Base-by-base conservation (phyloP, 805 yeast genomes). In the Metschnikowia aberdeeniae region DNA sequence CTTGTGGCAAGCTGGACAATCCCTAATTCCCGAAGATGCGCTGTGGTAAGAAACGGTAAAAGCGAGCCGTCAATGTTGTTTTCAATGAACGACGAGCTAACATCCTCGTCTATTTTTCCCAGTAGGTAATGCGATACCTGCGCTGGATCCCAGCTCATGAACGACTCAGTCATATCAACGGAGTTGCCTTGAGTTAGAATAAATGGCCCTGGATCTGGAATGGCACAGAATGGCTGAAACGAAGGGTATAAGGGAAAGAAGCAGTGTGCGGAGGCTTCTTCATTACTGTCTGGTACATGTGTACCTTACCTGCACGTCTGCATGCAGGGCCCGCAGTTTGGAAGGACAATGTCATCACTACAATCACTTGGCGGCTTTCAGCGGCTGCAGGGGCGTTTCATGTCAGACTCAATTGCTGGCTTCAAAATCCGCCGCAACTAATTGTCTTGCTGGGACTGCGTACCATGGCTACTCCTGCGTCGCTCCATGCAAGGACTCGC, bases 21-120 rank as follows among this genome's bases (percentile, higher is more conserved):
- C 2, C 90, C 95, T 57, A 92, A 66, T 43, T 89, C 96, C 49
- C 73, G 70, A 36, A 90, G 76, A 58, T 89, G 93, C 7, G 76
- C 79, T 10, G 86, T 78, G 28, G 80, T 79, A 40, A 90, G 68
- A 49, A 79, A 82, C 1, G 87, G 81, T 42, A 92, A 66, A 4
- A 86, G 73, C 27, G 84, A 78, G 1, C 96, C 96, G 3, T 84
- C 80, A 41, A 87, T 78, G 53, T 81, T 81, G 62, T 87, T 78
- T 3, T 70, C 73, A 22, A 72, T 64, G 57, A 84, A 82, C 8
- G 47, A 46, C 11, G 56, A 31, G 17, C 65, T 65, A 13, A 64
- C 41, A 17, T 59, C 63, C 19, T 53, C 61, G 9, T 60, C 61
- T 13, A 60, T 40, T 5, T 58, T 45, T 4, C 59, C 50, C 44